Percentiles rank a stretch among this genome's conserved stretches.
Conservation (phyloP, 306 rosid genomes). For the Inga laurina region DNA sequence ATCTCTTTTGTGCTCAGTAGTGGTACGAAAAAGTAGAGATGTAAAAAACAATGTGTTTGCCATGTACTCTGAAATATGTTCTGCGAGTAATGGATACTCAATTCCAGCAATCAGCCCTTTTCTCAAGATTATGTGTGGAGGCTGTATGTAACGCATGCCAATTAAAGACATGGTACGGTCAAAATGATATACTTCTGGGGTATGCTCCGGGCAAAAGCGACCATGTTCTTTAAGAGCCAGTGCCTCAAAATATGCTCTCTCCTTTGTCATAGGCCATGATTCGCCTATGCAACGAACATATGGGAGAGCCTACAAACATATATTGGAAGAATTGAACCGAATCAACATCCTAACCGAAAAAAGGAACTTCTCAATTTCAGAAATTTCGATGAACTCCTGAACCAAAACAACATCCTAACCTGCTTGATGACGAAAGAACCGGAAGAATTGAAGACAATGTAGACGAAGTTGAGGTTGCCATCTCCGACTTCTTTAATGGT, state of each 20-base stretch:
- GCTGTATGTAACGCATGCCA: slow-evolving; percentile 90
- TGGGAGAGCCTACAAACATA: slow-evolving; percentile 66
- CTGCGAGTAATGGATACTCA: slow-evolving; percentile 74
- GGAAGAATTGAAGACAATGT: slow-evolving; percentile 57
- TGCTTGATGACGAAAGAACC: slow-evolving; percentile 91
- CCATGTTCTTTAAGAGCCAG: slow-evolving; percentile 48
- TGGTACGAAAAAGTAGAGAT: slow-evolving; percentile 70
- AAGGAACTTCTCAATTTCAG: not conserved
- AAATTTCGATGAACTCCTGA: not conserved
- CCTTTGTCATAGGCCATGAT: slow-evolving; percentile 95
- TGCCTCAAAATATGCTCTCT: slow-evolving; percentile 88
- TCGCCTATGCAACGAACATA: slow-evolving; percentile 88
- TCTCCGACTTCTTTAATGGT: slow-evolving; percentile 83
- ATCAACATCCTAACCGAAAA: not conserved
- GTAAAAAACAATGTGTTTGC: slow-evolving; percentile 80
- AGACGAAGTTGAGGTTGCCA: slow-evolving; percentile 89
- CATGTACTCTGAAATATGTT: slow-evolving; percentile 78
- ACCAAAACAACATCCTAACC: slow-evolving; percentile 38
- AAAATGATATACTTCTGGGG: slow-evolving; percentile 83
- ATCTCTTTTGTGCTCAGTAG: slow-evolving; percentile 71
- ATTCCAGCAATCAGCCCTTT: slow-evolving; percentile 87
- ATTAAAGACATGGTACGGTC: slow-evolving; percentile 84
- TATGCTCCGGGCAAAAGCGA: slow-evolving; percentile 62
- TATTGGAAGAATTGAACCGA: not conserved
- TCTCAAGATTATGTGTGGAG: slow-evolving; percentile 85